Percentiles rank a stretch among this genome's conserved stretches.
These are phyloP conservation scores for Ophioceras dolichostomum DNA, from an alignment of 2,329 filamentous ascomycete species.

Conservation along the genomic window DNA sequence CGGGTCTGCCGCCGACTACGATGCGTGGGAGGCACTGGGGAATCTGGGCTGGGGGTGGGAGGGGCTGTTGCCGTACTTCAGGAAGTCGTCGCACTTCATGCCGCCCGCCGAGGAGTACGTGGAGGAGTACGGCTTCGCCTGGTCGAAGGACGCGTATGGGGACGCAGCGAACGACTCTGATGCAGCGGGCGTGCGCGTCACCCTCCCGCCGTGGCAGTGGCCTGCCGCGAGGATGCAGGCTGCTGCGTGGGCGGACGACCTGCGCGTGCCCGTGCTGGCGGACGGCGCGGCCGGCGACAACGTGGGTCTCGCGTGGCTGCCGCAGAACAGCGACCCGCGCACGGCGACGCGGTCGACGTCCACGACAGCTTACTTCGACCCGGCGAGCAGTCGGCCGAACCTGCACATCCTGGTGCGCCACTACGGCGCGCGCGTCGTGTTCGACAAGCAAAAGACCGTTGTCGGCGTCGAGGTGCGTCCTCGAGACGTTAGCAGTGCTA, in stretches of 20 bases:
- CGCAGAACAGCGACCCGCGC: conserved; percentile 21
- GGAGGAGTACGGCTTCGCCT: conserved; percentile 2
- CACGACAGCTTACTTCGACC: conserved; percentile 25
- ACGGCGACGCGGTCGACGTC: conserved; percentile 28
- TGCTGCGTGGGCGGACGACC: neutral
- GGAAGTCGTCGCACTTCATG: conserved; percentile 6
- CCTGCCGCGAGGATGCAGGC: conserved; percentile 2
- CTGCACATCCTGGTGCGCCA: conserved; percentile 17
- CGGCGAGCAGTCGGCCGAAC: conserved; percentile 20
- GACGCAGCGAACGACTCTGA: neutral
- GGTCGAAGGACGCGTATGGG: conserved; percentile 2
- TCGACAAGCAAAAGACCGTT: neutral
- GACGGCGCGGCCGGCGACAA: conserved; percentile 15
- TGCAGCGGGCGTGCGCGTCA: conserved; percentile 2
- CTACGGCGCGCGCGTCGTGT: neutral
- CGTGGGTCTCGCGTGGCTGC: conserved; percentile 22
- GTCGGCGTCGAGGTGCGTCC: conserved; percentile 1
- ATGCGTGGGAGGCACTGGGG: conserved; percentile 42
- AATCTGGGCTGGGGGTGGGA: conserved; percentile 44
- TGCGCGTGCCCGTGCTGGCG: neutral
- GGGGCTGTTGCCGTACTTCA: conserved; percentile 9
- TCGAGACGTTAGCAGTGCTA: too few relatives aligned
- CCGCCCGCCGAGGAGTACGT: neutral
- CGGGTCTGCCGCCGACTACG: conserved; percentile 30
- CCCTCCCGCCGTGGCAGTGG: conserved; percentile 5